Conservation (phyloP, 495 filamentous ascomycete genomes). For the Aspergillus indologenus region DNA sequence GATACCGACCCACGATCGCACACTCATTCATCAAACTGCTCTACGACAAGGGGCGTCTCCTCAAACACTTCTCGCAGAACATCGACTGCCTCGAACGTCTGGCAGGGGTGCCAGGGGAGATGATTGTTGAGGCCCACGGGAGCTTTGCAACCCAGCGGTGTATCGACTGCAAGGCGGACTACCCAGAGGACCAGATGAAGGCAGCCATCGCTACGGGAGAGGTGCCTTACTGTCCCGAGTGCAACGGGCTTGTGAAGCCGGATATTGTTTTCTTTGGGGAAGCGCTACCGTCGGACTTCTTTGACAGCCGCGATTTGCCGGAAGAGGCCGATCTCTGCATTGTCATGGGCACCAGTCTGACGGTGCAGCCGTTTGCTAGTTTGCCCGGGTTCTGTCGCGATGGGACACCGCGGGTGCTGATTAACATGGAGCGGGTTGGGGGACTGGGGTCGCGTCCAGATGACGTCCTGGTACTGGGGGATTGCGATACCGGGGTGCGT, state of each 20-base stretch:
- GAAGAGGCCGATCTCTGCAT: constrained; percentile 74
- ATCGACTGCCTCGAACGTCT: constrained; percentile 91
- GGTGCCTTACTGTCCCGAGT: constrained; percentile 68
- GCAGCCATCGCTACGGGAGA: constrained; percentile 56
- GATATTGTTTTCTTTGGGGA: constrained; percentile 99
- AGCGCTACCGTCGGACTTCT: constrained; percentile 69
- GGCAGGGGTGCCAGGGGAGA: constrained; percentile 76
- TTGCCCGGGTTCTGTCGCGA: constrained; percentile 63
- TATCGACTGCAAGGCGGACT: constrained; percentile 76
- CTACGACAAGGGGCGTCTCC: constrained; percentile 69
- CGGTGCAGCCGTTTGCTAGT: constrained; percentile 84
- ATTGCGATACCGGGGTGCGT: constrained; percentile 81
- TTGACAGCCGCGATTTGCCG: constrained; percentile 52
- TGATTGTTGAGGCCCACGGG: constrained; percentile 91
- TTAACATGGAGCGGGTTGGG: constrained; percentile 87
- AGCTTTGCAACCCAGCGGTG: constrained; percentile 88
- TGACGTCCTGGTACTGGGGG: constrained; percentile 70
- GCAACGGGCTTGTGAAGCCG: constrained; percentile 85
- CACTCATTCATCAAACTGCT: constrained; percentile 77
- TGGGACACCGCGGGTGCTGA: constrained; percentile 69
- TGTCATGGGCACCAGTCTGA: constrained; percentile 87
- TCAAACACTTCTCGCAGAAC: constrained; percentile 94
- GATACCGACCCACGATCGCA: constrained; percentile 79
- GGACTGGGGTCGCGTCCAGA: constrained; percentile 70
- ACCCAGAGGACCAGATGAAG: constrained; percentile 70